Percentiles rank a stretch among this genome's conserved stretches.
These are phyloP conservation scores for Exophiala sideris DNA, from an alignment of 2,329 filamentous ascomycete genomes.

Conservation along the genomic window DNA sequence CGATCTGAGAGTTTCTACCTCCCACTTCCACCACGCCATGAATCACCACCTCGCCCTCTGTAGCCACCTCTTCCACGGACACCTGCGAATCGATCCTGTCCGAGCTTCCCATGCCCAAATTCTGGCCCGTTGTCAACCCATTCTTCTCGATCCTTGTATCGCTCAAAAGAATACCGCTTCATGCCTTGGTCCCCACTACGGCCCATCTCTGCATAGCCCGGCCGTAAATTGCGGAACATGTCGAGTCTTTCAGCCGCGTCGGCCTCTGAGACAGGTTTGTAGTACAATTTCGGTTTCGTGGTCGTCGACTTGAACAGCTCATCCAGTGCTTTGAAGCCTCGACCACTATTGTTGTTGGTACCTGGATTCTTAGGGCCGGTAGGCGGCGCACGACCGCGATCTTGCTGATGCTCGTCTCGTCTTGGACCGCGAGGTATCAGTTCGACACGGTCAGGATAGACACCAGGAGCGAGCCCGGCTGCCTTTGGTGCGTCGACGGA, in stretches of 20 bases:
- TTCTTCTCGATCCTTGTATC: constrained; percentile 46
- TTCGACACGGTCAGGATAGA: constrained; percentile 22
- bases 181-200: constrained; percentile 50
- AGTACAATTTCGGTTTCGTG: constrained; percentile 64
- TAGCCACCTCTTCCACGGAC: constrained; percentile 34
- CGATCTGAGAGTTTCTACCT: constrained; percentile 2
- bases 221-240: constrained; percentile 49
- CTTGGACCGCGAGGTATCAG: constrained; percentile 5
- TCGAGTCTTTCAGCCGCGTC: constrained; percentile 64
- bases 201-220: constrained; percentile 30
- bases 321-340: constrained; percentile 56
- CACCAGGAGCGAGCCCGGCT: constrained; percentile 5
- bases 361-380: constrained; percentile 5
- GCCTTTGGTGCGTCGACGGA: constrained; percentile 8
- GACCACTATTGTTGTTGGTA: constrained; percentile 14
- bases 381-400: constrained; percentile 14
- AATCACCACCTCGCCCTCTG: constrained; percentile 15
- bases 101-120: constrained; percentile 47
- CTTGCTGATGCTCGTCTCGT: constrained; percentile 3
- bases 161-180: constrained; percentile 71
- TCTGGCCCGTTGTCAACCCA: constrained; percentile 73
- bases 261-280: constrained; percentile 61
- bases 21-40: constrained; percentile 22
- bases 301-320: constrained; percentile 59
- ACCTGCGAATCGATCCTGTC: constrained; percentile 33